Evolutionary conservation across 106 monocot genomes (phyloP), one percentile per base, ranked within the genome.

Genomic region (Posidonia australis): DNA sequence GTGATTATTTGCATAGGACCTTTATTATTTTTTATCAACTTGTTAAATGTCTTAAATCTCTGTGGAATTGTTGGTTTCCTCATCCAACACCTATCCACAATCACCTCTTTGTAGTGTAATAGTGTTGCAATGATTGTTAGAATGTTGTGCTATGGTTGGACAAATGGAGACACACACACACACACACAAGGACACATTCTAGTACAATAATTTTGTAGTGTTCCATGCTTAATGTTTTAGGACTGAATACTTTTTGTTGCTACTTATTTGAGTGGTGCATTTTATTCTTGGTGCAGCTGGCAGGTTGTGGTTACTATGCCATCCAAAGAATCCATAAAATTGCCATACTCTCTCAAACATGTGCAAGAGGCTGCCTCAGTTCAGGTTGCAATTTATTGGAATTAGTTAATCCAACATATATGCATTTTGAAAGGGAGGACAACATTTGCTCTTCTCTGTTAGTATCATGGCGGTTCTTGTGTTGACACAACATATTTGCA

Each of bases 301-400:
- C 31, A 68, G 14, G 53, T 75, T 60, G 44, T 62, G 45, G 62
- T 75, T 36, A 49, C 64, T 10, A 75, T 68, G 74, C 61, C 74
- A 32, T 48, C 67, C 1, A 67, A 67, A 25, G 74, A 67, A 25
- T 21, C 55, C 30, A 3, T 75, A 22, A 31, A 75, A 45, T 18
- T 75, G 22, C 74, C 74, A 68, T 51, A 67, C 60, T 75, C 67
- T 54, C 74, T 75, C 26, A 60, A 46, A 68, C 24, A 67, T 21
- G 68, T 61, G 26, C 67, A 68, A 10, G 45, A 62, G 14, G 20
- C 49, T 25, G 42, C 29, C 24, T 56, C 44, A 14, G 3, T 27
- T 55, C 55, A 55, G 54, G 67, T 55, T 68, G 51, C 16, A 5
- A 57, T 29, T 25, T 14, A 57, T 27, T 57, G 18, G 25, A 14